Percentiles rank a stretch among this genome's conserved stretches.
Conservation (phyloP, 495 filamentous ascomycete genomes). For the Trichoderma orchidacearum region DNA sequence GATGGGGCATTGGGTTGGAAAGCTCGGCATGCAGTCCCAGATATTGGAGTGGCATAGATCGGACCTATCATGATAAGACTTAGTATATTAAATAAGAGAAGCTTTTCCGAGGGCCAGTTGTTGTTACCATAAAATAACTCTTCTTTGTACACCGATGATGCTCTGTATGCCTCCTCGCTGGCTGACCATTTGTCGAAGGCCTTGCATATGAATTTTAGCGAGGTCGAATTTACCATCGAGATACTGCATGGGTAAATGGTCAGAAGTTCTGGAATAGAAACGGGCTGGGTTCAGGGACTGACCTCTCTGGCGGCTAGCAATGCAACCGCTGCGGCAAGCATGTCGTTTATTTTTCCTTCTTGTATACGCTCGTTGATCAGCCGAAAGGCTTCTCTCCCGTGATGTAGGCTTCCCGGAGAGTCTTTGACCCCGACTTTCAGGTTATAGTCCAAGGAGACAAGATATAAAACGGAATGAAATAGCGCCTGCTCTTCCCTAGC, state of each 20-base stretch:
- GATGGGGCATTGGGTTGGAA: not conserved
- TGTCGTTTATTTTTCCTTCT: not conserved
- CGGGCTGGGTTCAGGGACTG: not conserved
- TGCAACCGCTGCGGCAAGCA: not conserved
- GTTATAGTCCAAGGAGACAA: not conserved
- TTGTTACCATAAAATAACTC: not conserved
- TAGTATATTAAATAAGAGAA: not conserved
- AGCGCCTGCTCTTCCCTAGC: not conserved
- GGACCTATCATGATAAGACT: not conserved
- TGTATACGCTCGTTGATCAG: not conserved
- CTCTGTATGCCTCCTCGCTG: not conserved
- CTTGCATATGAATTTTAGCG: not conserved
- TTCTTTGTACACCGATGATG: not conserved
- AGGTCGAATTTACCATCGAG: not conserved
- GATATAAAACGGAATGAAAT: not conserved
- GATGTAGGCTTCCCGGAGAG: not conserved
- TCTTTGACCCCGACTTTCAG: not conserved
- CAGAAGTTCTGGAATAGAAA: too few species aligned
- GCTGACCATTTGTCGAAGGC: not conserved
- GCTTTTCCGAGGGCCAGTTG: not conserved
- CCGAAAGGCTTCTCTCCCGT: not conserved
- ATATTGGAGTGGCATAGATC: not conserved
- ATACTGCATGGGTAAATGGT: too few species aligned
- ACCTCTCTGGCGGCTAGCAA: not conserved
- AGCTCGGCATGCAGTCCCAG: not conserved